Percentiles rank a stretch among this genome's conserved stretches.
phyloP scores from a whole-genome alignment of 2,329 filamentous ascomycete species.

The Penicillium occitanis region DNA sequence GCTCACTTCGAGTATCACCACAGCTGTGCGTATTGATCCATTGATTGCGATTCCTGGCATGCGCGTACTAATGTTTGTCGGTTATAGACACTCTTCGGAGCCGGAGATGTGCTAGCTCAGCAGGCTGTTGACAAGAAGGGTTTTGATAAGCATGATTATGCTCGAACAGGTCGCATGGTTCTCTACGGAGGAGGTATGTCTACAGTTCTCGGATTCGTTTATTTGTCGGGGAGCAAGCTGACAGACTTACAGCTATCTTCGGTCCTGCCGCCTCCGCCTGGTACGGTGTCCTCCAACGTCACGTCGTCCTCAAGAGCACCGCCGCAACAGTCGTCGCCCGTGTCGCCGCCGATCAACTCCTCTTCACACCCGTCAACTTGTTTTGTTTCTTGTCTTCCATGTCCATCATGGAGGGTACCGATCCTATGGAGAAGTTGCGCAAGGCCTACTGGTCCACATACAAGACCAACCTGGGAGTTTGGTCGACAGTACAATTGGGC shows the following conservation, averaged over 20 bases:
- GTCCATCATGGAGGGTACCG: conserved; percentile 73
- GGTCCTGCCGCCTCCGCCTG: conserved; percentile 84
- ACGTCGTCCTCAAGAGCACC: conserved; percentile 63
- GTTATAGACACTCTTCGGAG: conserved; percentile 75
- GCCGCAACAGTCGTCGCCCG: conserved; percentile 73
- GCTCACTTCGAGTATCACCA: conserved; percentile 87
- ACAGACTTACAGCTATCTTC: conserved; percentile 63
- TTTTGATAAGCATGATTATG: conserved; percentile 68
- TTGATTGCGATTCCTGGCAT: not conserved
- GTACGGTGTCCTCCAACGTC: conserved; percentile 75
- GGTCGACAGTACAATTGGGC: conserved; percentile 78
- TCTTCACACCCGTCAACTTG: conserved; percentile 84
- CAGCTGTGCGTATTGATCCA: conserved; percentile 55
- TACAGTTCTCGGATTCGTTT: no score
- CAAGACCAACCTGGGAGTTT: conserved; percentile 81
- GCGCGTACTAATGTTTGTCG: conserved; percentile 10
- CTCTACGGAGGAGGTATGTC: conserved; percentile 44
- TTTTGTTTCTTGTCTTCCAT: conserved; percentile 78
- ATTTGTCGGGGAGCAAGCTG: not conserved
- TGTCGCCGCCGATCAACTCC: conserved; percentile 74
- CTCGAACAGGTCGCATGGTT: conserved; percentile 50
- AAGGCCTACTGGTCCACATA: conserved; percentile 71
- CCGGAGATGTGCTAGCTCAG: conserved; percentile 87
- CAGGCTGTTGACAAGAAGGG: conserved; percentile 84
- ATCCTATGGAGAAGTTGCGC: conserved; percentile 67